Evolutionary conservation across 140 eudicot genomes (phyloP), one percentile per base, ranked within the genome.

Genomic region (Oenanthe javanica): DNA sequence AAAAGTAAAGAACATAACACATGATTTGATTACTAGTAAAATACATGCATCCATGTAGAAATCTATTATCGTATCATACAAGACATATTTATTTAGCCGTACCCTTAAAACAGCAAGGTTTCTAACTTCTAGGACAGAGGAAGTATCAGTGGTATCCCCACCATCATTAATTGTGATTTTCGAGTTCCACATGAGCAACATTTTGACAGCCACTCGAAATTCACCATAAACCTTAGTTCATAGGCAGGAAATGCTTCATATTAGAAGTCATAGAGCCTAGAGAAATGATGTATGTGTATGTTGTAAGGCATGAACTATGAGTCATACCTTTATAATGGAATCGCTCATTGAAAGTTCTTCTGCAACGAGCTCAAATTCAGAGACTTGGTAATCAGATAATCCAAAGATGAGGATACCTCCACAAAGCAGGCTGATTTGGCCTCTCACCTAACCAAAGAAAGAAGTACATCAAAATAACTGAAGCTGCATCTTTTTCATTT

Each of bases 301-400:
- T 23, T 23, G 70, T 61, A 61, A 67, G 25, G 21, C 21, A 31
- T 67, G 5, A 31, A 67, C 73, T 5, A 13, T 21, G 9, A 67
- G 73, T 73, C 74, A 27, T 86, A 91, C 98, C 97, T 88, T 87
- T 82, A 93, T 90, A 52, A 78, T 80, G 45, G 97, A 91, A 85
- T 93, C 91, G 82, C 98, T 93, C 92, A 93, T 91, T 43, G 92
- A 90, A 86, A 93, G 98, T 85, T 93, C 98, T 85, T 93, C 98
- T 2, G 98, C 98, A 70, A 91, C 93, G 81, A 93, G 88, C 86
- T 93, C 98, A 86, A 93, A 93, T 83, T 93, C 98, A 10, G 98
- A 93, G 79, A 91, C 89, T 7, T 92, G 97, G 77, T 43, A 91
- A 66, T 87, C 90, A 9, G 92, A 87, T 90, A 93, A 85, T 82